Base-by-base conservation (phyloP, 306 rosid genomes). In the Vachellia pachyceras region DNA sequence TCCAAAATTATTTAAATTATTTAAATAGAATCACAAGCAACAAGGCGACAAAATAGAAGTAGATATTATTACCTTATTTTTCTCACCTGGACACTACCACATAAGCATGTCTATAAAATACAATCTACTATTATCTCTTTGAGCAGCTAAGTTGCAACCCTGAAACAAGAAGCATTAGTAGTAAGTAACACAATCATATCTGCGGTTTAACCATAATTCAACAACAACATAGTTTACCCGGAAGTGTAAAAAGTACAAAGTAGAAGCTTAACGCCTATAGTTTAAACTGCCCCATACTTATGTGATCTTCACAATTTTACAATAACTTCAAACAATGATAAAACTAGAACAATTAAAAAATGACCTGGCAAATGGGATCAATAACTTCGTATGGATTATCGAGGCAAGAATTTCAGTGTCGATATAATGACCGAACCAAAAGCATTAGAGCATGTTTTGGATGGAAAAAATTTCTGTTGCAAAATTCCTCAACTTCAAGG, bases 91-190 rank as follows among this genome's bases (percentile, higher is more conserved):
- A 83, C 85, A 87, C 75, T 90, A 96, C 69, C 86, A 80, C 87
- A 77, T 75, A 80, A 91, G 96, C 99, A 95, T 82, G 87, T 92
- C 97, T 83, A 95, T 77, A 88, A 95, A 95, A 69, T 87, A 39
- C 78, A 95, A 87, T 80, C 87, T 90, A 9, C 83, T 72, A 36
- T 58, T 86, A 73, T 92, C 96, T 81, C 94, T 95, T 77, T 89
- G 97, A 76, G 92, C 94, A 85, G 84, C 86, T 83, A 95, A 88
- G 81, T 95, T 91, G 89, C 98, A 95, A 65, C 99, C 98, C 99
- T 95, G 84, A 13, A 37, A 65, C 45, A 35, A 35, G 25, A 25
- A 18, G 39, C 66, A 18, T 52, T 69, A 25, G 57, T 29, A 29
- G 33, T 33, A 4, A 66, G 64, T 36, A 47, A 61, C 36, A 82